Base-by-base conservation (phyloP, 1,284 basidiomycete genomes). In the Takashimella koratensis region DNA sequence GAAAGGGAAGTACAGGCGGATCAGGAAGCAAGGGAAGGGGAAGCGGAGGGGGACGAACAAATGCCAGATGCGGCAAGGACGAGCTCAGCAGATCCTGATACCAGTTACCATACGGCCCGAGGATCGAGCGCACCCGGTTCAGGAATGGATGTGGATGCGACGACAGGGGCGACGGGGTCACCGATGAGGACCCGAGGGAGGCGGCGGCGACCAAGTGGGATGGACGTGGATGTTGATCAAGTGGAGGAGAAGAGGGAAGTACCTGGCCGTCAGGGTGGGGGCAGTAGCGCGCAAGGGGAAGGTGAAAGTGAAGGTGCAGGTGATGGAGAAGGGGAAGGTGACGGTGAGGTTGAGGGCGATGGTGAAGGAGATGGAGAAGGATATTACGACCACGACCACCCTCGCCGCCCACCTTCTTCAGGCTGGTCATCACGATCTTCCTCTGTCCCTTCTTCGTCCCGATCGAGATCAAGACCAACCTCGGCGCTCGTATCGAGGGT, bases 361-460 rank as follows among this genome's bases (percentile, higher is more conserved):
- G 4, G 43, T 5, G 19, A 51, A 23, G 20, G 22, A 23, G n/a
- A 45, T 49, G 42, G 52, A 49, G 19, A 36, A 42, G 16, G 55
- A 49, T 16, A n/a, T 43, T 8, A 6, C 12, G 11, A n/a, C 20
- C 16, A 20, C 26, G 16, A 22, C 8, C 5, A 40, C 2, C 19
- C 47, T 44, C 41, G 49, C 30, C 51, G 36, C 23, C 19, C 43
- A 10, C 22, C 19, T 12, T 26, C 47, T 39, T 58, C 60, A 11
- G 47, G 52, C 6, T 39, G 21, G 22, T 62, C 63, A 23, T 42
- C 45, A 3, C 52, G 45, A 44, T 39, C 47, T 4, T 62, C 64
- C 8, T 64, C 64, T 12, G 49, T 62, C 13, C 60, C 62, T 3
- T 60, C 62, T 22, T 65, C 63, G 11, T 58, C 60, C 3, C 24